These are phyloP conservation scores for Bacidia rubella DNA, from an alignment of 495 filamentous ascomycete genomes.

Conservation along the genomic window DNA sequence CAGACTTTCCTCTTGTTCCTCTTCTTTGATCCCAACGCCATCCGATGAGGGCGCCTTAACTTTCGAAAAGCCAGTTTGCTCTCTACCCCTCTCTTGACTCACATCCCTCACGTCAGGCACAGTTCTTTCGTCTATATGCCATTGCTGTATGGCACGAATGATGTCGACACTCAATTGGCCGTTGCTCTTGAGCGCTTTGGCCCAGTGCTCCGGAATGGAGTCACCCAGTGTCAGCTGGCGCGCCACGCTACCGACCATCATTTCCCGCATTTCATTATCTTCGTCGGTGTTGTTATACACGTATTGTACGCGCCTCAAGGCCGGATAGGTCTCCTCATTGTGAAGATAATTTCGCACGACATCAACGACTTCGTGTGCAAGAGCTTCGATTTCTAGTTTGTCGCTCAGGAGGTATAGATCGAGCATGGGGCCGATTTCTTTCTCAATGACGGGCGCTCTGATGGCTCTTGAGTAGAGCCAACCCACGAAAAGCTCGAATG, in stretches of 20 bases:
- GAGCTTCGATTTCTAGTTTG: slow-evolving; percentile 25
- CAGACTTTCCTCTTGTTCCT: slow-evolving; percentile 7
- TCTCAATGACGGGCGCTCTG: slow-evolving; percentile 26
- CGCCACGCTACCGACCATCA: slow-evolving; percentile 32
- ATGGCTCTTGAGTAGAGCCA: slow-evolving; percentile 33
- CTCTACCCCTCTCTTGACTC: slow-evolving; percentile 20
- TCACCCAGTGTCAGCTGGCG: slow-evolving; percentile 27
- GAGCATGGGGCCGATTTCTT: slow-evolving; percentile 28
- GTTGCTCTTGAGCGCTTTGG: slow-evolving; percentile 34
- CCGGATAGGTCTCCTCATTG: slow-evolving; percentile 30
- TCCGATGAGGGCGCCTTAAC: slow-evolving; percentile 17
- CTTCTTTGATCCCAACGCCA: slow-evolving; percentile 16
- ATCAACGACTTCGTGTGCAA: slow-evolving; percentile 27
- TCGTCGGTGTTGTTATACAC: slow-evolving; percentile 34
- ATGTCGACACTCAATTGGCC: slow-evolving; percentile 36
- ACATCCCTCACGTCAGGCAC: slow-evolving; percentile 33
- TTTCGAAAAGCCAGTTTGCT: slow-evolving; percentile 21
- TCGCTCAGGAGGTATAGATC: slow-evolving; percentile 35
- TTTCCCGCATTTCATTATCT: slow-evolving; percentile 32
- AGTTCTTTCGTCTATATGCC: slow-evolving; percentile 27
- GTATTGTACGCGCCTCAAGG: slow-evolving; percentile 36
- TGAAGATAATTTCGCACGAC: slow-evolving; percentile 31
- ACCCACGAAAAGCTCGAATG: slow-evolving; percentile 34
- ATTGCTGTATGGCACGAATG: slow-evolving; percentile 33
- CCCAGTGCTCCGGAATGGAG: slow-evolving; percentile 33